A percentile compares a stretch with the other conserved stretches of the same genome.
phyloP scores from a whole-genome alignment of 345 rosid species.

The Iberis pinnata region DNA sequence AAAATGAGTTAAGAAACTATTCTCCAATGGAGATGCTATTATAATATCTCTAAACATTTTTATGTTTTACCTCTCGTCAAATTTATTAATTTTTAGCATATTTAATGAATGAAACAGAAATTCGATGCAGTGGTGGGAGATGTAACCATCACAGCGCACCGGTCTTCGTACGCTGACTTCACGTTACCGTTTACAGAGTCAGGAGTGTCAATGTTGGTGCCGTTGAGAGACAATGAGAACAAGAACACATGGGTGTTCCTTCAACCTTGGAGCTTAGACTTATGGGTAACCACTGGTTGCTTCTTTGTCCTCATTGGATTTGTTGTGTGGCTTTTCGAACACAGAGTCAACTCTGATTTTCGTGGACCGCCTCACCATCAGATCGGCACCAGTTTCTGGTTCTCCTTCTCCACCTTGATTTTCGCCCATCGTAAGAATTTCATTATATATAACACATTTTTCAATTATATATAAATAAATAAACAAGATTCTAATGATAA shows the following conservation, averaged over 20 bases:
- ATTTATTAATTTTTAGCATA: no score
- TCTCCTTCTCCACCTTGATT: slow-evolving; percentile 32
- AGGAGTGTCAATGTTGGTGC: slow-evolving; percentile 67
- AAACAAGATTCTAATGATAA: slow-evolving; percentile 1
- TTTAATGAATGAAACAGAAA: slow-evolving; percentile 31
- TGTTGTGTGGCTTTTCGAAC: slow-evolving; percentile 66
- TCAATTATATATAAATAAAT: no score
- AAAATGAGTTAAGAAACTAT: no score
- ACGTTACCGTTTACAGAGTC: slow-evolving; percentile 63
- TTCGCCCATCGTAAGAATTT: slow-evolving; percentile 28
- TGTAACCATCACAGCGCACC: slow-evolving; percentile 39
- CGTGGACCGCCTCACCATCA: slow-evolving; percentile 35
- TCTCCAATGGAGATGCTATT: no score
- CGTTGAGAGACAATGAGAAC: slow-evolving; percentile 29
- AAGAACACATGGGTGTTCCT: slow-evolving; percentile 61
- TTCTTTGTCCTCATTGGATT: slow-evolving; percentile 54
- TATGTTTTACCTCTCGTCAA: no score
- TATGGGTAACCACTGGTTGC: slow-evolving; percentile 52
- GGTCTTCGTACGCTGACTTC: slow-evolving; percentile 50
- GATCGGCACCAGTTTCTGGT: slow-evolving; percentile 30
- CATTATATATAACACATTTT: no score
- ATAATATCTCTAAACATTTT: no score
- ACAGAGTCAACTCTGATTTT: slow-evolving; percentile 58
- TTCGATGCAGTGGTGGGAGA: slow-evolving; percentile 67
- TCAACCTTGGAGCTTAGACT: slow-evolving; percentile 51